phyloP scores from a whole-genome alignment of 2,329 filamentous ascomycete genomes.

The Exophiala lecanii-corni region DNA sequence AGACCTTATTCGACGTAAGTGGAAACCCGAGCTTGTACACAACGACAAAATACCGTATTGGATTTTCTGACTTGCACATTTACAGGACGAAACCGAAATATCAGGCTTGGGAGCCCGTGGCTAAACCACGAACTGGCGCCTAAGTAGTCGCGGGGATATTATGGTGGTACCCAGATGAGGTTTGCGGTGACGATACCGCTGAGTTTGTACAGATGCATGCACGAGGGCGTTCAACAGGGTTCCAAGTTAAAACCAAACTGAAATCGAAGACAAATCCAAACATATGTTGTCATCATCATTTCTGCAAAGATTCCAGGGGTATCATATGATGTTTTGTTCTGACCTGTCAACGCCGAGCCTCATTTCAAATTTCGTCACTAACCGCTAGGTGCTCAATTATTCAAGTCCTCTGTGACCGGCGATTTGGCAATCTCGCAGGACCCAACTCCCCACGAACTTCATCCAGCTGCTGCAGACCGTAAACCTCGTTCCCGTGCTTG shows the following conservation, averaged over 20 bases:
- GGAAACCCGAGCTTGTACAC: background rate
- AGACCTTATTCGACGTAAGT: slow-evolving; percentile 94
- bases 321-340: slow-evolving; percentile 7
- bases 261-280: slow-evolving; percentile 11
- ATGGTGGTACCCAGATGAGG: slow-evolving; percentile 2
- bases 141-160: slow-evolving; percentile 10
- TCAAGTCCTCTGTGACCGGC: slow-evolving; percentile 29
- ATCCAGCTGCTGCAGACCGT: slow-evolving; percentile 82
- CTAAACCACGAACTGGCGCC: slow-evolving; percentile 27
- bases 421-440: slow-evolving; percentile 61
- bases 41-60: no score
- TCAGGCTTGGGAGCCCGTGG: slow-evolving; percentile 33
- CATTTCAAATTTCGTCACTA: no score
- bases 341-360: no score
- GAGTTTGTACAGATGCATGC: slow-evolving; percentile 22
- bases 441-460: slow-evolving; percentile 79
- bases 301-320: no score
- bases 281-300: no score
- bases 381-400: no score
- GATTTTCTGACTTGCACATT: slow-evolving; percentile 1
- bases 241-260: slow-evolving; percentile 6
- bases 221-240: slow-evolving; percentile 15
- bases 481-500: slow-evolving; percentile 76
- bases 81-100: slow-evolving; percentile 34
- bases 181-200: no score